phyloP scores from a whole-genome alignment of 768 basidiomycete species.

The Psilocybe azurescens region DNA sequence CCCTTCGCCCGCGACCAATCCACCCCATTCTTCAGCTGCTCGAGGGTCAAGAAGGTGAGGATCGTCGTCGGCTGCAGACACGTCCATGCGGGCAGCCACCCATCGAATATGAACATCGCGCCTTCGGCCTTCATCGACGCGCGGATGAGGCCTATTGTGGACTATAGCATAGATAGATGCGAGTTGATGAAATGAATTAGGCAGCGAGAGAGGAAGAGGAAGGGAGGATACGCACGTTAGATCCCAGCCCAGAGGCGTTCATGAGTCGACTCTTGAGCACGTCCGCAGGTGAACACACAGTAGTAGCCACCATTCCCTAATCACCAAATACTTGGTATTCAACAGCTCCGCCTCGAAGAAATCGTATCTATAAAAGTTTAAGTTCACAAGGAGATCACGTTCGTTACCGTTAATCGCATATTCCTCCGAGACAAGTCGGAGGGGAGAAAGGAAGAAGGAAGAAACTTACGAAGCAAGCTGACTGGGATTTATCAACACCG shows the following conservation, averaged over 20 bases:
- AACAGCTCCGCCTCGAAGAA: slow-evolving; percentile 88
- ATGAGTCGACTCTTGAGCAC: slow-evolving; percentile 90
- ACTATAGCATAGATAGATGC: slow-evolving; percentile 40
- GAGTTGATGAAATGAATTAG: background rate
- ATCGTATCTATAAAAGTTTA: slow-evolving; percentile 64
- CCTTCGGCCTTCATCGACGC: slow-evolving; percentile 75
- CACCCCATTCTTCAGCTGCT: slow-evolving; percentile 77
- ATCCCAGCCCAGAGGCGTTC: slow-evolving; percentile 86
- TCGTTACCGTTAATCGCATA: too few species aligned
- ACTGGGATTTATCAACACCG: slow-evolving; percentile 89
- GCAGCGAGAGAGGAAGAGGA: background rate
- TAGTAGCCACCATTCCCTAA: slow-evolving; percentile 87
- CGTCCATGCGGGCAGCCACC: slow-evolving; percentile 89
- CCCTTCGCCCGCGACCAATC: slow-evolving; percentile 61
- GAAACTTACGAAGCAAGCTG: slow-evolving; percentile 83
- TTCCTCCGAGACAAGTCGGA: background rate
- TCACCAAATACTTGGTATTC: slow-evolving; percentile 62
- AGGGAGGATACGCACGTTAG: slow-evolving; percentile 52
- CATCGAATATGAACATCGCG: slow-evolving; percentile 91
- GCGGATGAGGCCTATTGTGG: slow-evolving; percentile 74
- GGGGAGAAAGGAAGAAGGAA: background rate
- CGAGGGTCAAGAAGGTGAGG: slow-evolving; percentile 84
- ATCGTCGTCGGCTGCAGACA: slow-evolving; percentile 88
- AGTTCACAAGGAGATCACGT: too few species aligned
- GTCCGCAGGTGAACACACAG: slow-evolving; percentile 88